Evolutionary conservation across 352 stramenopile species (phyloP).

Genomic region (Pythium oligandrum): DNA sequence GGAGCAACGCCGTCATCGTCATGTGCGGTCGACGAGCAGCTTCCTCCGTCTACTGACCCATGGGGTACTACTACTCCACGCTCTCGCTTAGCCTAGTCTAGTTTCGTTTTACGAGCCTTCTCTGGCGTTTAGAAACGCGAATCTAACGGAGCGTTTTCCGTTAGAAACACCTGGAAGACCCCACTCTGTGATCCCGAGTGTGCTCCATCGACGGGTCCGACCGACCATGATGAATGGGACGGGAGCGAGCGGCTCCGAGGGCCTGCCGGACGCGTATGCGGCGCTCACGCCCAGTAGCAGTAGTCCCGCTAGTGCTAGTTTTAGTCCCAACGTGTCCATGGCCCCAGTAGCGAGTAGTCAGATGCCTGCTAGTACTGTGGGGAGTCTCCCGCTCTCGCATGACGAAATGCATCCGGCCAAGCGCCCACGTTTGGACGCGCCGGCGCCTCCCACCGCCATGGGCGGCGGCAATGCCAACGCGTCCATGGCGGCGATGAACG

Average conservation of each 20-base stretch:
- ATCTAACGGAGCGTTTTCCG: too few species aligned
- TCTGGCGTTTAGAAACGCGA: too few species aligned
- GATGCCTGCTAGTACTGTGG: too few species aligned
- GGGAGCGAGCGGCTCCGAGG: conserved; percentile 5
- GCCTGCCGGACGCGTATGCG: not conserved
- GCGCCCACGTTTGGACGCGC: conserved; percentile 25
- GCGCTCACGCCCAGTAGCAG: conserved; percentile 12
- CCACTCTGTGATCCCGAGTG: too few species aligned
- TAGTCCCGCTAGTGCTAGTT: conserved; percentile 13
- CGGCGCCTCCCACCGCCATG: not conserved
- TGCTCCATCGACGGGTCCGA: too few species aligned
- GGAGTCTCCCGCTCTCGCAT: too few species aligned
- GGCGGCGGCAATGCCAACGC: conserved; percentile 1
- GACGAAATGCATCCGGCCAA: conserved; percentile 16
- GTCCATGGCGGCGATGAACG: conserved; percentile 5
- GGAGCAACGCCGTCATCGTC: conserved; percentile 1
- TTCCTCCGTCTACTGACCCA: not conserved
- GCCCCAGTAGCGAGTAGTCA: not conserved
- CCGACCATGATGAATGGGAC: conserved; percentile 3
- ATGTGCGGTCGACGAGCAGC: not conserved
- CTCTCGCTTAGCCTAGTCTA: too few species aligned
- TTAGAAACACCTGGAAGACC: too few species aligned
- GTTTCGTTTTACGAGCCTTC: too few species aligned
- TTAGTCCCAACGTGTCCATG: conserved; percentile 7
- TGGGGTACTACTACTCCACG: not conserved